Base-by-base conservation (phyloP, 164 flowering plant genomes). In the Sextonia rubra region DNA sequence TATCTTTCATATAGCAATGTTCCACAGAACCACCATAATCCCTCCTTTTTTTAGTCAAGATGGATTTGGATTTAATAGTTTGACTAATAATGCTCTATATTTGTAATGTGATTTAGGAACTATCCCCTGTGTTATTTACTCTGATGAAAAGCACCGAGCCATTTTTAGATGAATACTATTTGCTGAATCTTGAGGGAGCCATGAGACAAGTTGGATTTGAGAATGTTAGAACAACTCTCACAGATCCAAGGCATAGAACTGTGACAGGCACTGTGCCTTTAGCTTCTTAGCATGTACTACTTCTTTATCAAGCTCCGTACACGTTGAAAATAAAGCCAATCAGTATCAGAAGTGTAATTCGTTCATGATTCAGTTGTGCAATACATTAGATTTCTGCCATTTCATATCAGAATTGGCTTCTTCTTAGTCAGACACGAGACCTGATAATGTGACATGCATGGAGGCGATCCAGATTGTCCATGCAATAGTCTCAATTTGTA, bases 61-160 rank as follows among this genome's bases (percentile, higher is more conserved):
- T 58, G 61, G 62, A 26, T 52, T n/a, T 23, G n/a, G 44, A 69
- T 15, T n/a, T 25, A 3, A 26, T 6, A 69, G n/a, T 32, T 25
- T 24, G 23, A 26, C 23, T 32, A 5, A 62, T 26, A 32, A 22
- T 3, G 64, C 15, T 29, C 6, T 64, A 15, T 66, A 20, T 29
- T 73, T 73, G 30, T 23, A 12, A 47, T 14, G 12, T 63, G 30
- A 37, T 81, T 61, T 68, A 88, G 90, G 86, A 88, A 52, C 62
- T 88, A 71, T 78, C 94, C 56, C 92, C 94, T 1, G 91, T 86
- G 12, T 77, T 90, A 60, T 87, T 90, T 73, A 88, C 92, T 55
- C 75, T 90, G 64, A 77, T 90, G 88, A 88, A 87, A 87, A 90
- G 92, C 83, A 90, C 92, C 0, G 92, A 90, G 72, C 94, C 90